Percentiles rank a stretch among this genome's conserved stretches.
phyloP scores from a whole-genome alignment of 75 land plant species.

The Isoetes taiwanensis region DNA sequence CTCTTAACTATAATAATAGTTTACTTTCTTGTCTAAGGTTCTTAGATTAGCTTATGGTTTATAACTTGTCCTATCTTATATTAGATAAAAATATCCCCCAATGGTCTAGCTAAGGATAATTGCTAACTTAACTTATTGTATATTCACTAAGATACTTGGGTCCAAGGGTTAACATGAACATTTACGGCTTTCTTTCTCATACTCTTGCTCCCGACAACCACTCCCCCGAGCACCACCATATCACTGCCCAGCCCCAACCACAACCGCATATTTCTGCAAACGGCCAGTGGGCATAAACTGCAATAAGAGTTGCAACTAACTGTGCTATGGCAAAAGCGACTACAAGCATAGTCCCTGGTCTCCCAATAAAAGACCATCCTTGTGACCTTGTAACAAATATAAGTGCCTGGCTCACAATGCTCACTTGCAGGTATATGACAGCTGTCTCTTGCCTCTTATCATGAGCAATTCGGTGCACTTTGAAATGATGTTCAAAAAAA shows the following conservation, averaged over 20 bases:
- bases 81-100: too few species aligned
- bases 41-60: too few species aligned
- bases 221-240: too few species aligned
- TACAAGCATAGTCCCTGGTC: conserved; percentile 22
- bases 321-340: conserved; percentile 26
- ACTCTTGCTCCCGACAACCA: too few species aligned
- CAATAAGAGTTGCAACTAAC: conserved; percentile 23
- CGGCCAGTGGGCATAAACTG: conserved; percentile 29
- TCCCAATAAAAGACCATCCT: conserved; percentile 19
- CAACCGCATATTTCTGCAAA: conserved; percentile 28
- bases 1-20: too few species aligned
- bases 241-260: conserved; percentile 33
- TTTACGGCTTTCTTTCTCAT: too few species aligned
- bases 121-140: too few species aligned
- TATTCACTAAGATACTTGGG: too few species aligned
- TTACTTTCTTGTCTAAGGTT: too few species aligned
- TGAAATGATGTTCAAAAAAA: conserved; percentile 18
- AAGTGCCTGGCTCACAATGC: conserved; percentile 31
- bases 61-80: too few species aligned
- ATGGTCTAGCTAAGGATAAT: too few species aligned
- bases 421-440: conserved; percentile 26
- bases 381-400: conserved; percentile 26
- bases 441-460: conserved; percentile 13
- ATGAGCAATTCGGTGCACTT: conserved; percentile 7
- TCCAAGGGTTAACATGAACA: too few species aligned